Conservation (phyloP, 2,329 filamentous ascomycete genomes). For the Colletotrichum sp. region DNA sequence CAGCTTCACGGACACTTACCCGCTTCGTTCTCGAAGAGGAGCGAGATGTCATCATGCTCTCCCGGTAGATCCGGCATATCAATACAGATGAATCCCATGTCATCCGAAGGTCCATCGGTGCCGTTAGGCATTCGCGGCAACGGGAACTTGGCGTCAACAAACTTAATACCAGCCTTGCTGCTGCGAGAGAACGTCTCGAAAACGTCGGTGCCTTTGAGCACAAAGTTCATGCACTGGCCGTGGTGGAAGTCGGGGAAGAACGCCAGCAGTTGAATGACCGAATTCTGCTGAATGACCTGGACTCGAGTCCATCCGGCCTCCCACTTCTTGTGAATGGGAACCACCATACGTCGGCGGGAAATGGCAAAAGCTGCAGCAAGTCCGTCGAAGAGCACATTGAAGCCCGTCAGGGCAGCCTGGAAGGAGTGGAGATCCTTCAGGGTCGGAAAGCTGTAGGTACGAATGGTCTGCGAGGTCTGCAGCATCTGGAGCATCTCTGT, state of each 20-base stretch:
- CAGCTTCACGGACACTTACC: conserved; percentile 59
- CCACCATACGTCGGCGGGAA: conserved; percentile 83
- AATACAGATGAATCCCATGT: conserved; percentile 79
- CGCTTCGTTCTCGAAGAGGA: conserved; percentile 80
- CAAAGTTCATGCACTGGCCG: conserved; percentile 87
- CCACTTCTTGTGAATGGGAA: conserved; percentile 94
- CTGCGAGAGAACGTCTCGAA: conserved; percentile 73
- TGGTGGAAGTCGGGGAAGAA: conserved; percentile 91
- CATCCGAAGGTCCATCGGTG: conserved; percentile 56
- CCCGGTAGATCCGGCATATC: conserved; percentile 89
- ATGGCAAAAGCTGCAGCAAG: conserved; percentile 80
- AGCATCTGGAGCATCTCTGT: conserved; percentile 66
- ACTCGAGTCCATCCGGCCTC: conserved; percentile 81
- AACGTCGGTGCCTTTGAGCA: conserved; percentile 81
- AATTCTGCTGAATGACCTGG: conserved; percentile 80
- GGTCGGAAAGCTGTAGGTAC: conserved; percentile 72
- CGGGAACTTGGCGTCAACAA: conserved; percentile 91
- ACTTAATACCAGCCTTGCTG: conserved; percentile 74
- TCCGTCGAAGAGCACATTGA: conserved; percentile 75
- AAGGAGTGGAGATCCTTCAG: conserved; percentile 77
- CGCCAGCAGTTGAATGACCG: conserved; percentile 76
- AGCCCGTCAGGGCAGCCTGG: conserved; percentile 80
- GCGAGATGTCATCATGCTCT: conserved; percentile 89
- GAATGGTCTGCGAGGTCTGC: conserved; percentile 65
- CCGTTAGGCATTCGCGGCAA: conserved; percentile 68